These are phyloP conservation scores for Teratosphaeriaceae sp. DNA, from an alignment of 2,329 filamentous ascomycete species.

Conservation along the genomic window DNA sequence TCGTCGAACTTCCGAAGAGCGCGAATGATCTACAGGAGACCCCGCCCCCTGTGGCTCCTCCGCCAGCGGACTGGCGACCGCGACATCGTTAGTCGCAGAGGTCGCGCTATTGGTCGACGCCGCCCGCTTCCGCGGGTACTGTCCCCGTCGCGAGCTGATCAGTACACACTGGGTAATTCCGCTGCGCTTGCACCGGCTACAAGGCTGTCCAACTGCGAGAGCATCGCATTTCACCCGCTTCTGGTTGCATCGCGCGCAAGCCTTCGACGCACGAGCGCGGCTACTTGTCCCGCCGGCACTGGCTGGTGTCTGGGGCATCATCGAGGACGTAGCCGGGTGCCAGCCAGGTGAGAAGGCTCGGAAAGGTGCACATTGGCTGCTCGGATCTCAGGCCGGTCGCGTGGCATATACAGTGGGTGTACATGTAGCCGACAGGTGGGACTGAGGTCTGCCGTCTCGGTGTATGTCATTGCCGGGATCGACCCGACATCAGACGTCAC, in stretches of 20 bases:
- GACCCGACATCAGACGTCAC: too few relatives aligned
- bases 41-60: neutral
- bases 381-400: too few relatives aligned
- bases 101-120: neutral
- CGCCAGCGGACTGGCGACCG: neutral
- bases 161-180: neutral
- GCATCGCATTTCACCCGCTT: slow-evolving; percentile 4
- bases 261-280: slow-evolving; percentile 1
- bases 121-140: neutral
- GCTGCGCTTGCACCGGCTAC: neutral
- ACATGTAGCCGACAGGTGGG: too few relatives aligned
- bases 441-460: too few relatives aligned
- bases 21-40: neutral
- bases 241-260: slow-evolving; percentile 2
- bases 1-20: neutral
- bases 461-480: too few relatives aligned
- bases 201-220: slow-evolving; percentile 2
- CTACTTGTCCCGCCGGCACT: neutral
- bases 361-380: too few relatives aligned
- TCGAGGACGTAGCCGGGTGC: too few relatives aligned
- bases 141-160: slow-evolving; percentile 1
- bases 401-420: too few relatives aligned
- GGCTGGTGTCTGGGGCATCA: too few relatives aligned
- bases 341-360: too few relatives aligned
- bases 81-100: neutral